Percentiles rank a stretch among this genome's conserved stretches.
These are phyloP conservation scores for Paratrypanosoma confusum DNA, from an alignment of 208 protist genomes.

Conservation along the genomic window DNA sequence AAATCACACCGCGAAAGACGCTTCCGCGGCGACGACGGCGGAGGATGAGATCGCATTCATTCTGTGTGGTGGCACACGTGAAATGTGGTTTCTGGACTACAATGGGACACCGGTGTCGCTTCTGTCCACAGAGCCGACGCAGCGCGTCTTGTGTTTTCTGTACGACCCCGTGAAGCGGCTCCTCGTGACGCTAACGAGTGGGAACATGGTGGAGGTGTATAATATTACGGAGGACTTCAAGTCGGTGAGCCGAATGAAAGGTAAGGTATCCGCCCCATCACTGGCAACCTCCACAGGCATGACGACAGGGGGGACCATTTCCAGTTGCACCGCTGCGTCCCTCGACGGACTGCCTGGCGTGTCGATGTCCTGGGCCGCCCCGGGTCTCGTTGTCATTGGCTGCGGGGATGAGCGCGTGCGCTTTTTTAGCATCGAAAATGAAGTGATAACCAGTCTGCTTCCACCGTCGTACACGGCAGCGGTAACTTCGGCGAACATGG, in stretches of 20 bases:
- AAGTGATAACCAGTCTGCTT: conserved; percentile 58
- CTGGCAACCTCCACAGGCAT: conserved; percentile 17
- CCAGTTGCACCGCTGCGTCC: too few species aligned
- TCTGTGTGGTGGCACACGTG: background rate
- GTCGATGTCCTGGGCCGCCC: conserved; percentile 63
- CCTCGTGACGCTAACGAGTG: conserved; percentile 54
- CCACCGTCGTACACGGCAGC: conserved; percentile 33
- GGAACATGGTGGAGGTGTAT: conserved; percentile 56
- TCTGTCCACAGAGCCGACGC: conserved; percentile 1
- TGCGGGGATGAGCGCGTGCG: conserved; percentile 74
- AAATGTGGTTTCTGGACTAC: conserved; percentile 4
- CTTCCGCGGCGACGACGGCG: conserved; percentile 2
- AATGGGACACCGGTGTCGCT: conserved; percentile 6
- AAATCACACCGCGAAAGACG: background rate
- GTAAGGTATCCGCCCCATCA: conserved; percentile 32
- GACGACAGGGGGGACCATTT: conserved; percentile 14
- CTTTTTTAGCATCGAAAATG: conserved; percentile 64
- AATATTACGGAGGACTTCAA: conserved; percentile 33
- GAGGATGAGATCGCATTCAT: conserved; percentile 62
- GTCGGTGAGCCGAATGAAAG: conserved; percentile 28
- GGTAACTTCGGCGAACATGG: too few species aligned
- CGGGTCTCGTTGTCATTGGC: conserved; percentile 58
- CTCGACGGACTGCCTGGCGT: too few species aligned
- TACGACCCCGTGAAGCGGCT: conserved; percentile 49
- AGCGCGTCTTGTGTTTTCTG: conserved; percentile 38